Evolutionary conservation across 2,329 filamentous ascomycete genomes (phyloP), one percentile per base, ranked within the genome.

Genomic region (Microsporum ferrugineum): DNA sequence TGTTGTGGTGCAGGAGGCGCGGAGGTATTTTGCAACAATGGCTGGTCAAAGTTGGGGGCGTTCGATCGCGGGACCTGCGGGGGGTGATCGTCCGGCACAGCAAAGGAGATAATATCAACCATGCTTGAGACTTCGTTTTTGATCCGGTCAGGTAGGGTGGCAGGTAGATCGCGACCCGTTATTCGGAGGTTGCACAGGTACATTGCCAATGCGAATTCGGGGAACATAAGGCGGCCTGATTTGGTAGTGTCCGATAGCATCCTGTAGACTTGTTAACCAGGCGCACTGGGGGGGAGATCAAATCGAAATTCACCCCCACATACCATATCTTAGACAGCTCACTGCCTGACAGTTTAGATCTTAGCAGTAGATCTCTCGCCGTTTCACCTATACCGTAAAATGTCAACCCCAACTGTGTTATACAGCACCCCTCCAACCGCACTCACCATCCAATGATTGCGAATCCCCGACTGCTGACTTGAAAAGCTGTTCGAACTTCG

Each of bases 31-130:
- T 81, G 75, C 65, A 76, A 68, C 43, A 80, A 68, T 33, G 81
- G 78, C 57, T 82, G 77, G 70, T 82, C 84, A 70, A 92, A 90
- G 67, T 84, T 87, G 0, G 89, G 86, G 14, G 84, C 84, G 72
- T 89, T 91, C 63, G 79, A 83, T 60, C 79, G 79, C 2, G 78
- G 76, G n/a, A 81, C 75, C 45, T 74, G 73, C 14, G 77, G 67
- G 12, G 76, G 78, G 43, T 77, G 78, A 33, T 92, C 87, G 65
- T 99, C 94, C 0, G 84, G 85, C 29, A 96, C 83, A 67, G 87
- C 90, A 72, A 99, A 99, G 63, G 91, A 96, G 71, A 99, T 99
- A 61, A 99, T 99, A 71, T 99, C 94, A 45, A 99, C 94, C 91
- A 99, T 97, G 75, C 94, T 96, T 2, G 92, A 97, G 17, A 99